Conservation (phyloP, 257 asterid species). For the Sherardia arvensis region DNA sequence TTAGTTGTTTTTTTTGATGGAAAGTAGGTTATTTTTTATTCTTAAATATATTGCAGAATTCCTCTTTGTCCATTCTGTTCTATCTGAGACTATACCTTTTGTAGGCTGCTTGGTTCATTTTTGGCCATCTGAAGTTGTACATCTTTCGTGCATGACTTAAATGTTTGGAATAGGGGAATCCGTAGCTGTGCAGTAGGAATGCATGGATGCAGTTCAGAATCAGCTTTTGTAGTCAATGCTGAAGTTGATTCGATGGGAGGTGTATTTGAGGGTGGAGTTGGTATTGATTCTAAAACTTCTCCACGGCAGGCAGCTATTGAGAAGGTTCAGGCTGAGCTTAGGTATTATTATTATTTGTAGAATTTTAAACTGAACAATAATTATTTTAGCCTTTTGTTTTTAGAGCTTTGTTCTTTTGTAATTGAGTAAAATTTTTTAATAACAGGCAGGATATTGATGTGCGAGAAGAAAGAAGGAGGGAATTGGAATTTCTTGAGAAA, state of each 20-base stretch:
- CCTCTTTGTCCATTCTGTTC: background rate
- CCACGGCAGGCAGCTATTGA: conserved; percentile 51
- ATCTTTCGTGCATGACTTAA: conserved; percentile 19
- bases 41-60: background rate
- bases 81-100: background rate
- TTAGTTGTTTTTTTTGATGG: no score
- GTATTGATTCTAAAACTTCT: conserved; percentile 57
- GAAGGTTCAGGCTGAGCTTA: conserved; percentile 72
- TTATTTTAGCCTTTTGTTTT: background rate
- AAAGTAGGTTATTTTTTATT: conserved; percentile 1
- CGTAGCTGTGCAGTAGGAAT: conserved; percentile 40
- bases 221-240: conserved; percentile 72
- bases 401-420: conserved; percentile 7
- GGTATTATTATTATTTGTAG: conserved; percentile 38
- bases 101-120: background rate
- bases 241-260: conserved; percentile 94
- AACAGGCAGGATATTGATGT: conserved; percentile 77
- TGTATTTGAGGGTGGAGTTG: conserved; percentile 75
- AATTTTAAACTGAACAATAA: background rate
- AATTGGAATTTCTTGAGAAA: conserved; percentile 76
- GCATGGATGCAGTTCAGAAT: conserved; percentile 67
- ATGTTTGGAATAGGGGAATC: conserved; percentile 34
- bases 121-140: background rate
- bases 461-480: conserved; percentile 64
- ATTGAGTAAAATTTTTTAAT: conserved; percentile 19